Conservation (phyloP, 805 yeast species). For the Cyberlindnera samutprakarnensis region DNA sequence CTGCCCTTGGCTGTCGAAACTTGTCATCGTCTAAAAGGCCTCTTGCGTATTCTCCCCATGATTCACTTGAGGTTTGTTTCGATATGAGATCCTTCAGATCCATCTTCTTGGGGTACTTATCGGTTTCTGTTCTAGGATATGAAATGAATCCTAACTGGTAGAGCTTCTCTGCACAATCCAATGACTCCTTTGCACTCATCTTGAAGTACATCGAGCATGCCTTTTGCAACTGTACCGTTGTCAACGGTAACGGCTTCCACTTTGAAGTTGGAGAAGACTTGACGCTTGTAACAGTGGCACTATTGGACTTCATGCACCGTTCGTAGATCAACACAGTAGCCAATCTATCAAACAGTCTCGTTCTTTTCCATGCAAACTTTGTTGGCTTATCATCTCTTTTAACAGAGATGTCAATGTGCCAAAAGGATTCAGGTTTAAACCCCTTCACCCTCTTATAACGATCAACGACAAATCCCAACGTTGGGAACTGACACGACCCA, state of each 20-base stretch:
- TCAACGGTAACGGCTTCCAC: slow-evolving; percentile 81
- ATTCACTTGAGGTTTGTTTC: slow-evolving; percentile 46
- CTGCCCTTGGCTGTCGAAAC: slow-evolving; percentile 66
- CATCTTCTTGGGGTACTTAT: slow-evolving; percentile 70
- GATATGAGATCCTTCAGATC: slow-evolving; percentile 54
- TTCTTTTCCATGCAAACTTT: slow-evolving; percentile 64
- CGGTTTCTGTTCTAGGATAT: slow-evolving; percentile 97
- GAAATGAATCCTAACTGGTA: slow-evolving; percentile 84
- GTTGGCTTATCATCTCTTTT: slow-evolving; percentile 34
- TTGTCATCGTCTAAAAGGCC: slow-evolving; percentile 31
- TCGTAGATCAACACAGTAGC: slow-evolving; percentile 60
- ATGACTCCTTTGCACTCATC: slow-evolving; percentile 71
- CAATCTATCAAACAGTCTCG: slow-evolving; percentile 65
- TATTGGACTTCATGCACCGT: slow-evolving; percentile 41
- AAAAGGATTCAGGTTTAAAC: slow-evolving; percentile 73
- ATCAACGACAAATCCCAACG: slow-evolving; percentile 93
- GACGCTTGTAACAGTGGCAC: slow-evolving; percentile 44
- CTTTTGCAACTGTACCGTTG: slow-evolving; percentile 90
- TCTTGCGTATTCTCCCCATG: slow-evolving; percentile 72
- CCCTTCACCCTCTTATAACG: slow-evolving; percentile 67
- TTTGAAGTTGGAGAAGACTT: slow-evolving; percentile 60
- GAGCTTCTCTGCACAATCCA: slow-evolving; percentile 74
- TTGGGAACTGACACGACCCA: slow-evolving; percentile 95
- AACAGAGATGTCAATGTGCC: slow-evolving; percentile 57
- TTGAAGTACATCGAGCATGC: slow-evolving; percentile 70